phyloP scores from a whole-genome alignment of 2,329 filamentous ascomycete genomes.

The Cryphonectria japonica region DNA sequence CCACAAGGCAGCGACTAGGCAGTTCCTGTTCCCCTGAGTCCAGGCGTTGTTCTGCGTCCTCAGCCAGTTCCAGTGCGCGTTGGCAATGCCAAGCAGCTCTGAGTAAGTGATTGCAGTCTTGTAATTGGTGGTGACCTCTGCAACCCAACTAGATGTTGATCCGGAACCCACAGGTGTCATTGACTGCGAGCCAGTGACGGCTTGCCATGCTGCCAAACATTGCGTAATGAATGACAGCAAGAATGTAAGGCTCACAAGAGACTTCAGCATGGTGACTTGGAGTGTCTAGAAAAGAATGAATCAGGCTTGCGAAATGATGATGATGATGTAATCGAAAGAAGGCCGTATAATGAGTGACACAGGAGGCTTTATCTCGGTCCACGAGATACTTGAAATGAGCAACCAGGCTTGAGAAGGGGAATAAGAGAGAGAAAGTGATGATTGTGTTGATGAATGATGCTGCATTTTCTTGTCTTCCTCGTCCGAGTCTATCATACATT shows the following conservation, averaged over 20 bases:
- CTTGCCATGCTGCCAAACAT: not conserved
- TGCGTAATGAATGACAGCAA: not conserved
- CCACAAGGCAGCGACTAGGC: constrained; percentile 1
- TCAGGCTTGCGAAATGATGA: too few species aligned
- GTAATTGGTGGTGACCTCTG: not conserved
- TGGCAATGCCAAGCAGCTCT: not conserved
- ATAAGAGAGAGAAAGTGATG: too few species aligned
- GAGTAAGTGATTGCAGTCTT: not conserved
- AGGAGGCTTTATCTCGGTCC: too few species aligned
- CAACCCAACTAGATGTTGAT: not conserved
- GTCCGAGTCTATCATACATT: too few species aligned
- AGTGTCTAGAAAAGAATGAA: too few species aligned
- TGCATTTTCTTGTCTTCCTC: too few species aligned
- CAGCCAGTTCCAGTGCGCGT: not conserved
- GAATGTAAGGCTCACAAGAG: not conserved
- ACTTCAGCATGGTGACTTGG: not conserved
- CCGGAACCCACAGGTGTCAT: too few species aligned
- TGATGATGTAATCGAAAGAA: too few species aligned
- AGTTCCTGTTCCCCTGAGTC: not conserved
- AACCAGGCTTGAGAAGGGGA: too few species aligned
- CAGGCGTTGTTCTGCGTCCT: not conserved
- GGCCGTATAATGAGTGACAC: too few species aligned
- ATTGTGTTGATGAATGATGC: too few species aligned
- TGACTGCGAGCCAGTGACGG: not conserved
- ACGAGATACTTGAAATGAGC: too few species aligned